phyloP scores from a whole-genome alignment of 2,329 filamentous ascomycete species.

The Myriosclerotinia curreyana region DNA sequence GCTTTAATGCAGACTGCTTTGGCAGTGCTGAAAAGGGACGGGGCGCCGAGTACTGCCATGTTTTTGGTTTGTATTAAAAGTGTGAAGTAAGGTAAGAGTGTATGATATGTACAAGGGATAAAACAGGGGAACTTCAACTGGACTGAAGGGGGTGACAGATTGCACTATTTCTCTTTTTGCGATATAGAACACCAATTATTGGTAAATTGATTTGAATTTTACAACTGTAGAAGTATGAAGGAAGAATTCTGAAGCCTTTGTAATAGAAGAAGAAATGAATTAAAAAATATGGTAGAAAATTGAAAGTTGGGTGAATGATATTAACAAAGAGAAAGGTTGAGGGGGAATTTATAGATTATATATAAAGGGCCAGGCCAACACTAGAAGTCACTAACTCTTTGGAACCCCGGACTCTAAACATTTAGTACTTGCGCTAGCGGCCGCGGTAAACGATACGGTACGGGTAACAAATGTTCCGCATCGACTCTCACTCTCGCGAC shows the following conservation, averaged over 20 bases:
- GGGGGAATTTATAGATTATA: conserved; percentile 19
- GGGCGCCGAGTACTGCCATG: conserved; percentile 28
- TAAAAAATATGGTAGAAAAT: neutral
- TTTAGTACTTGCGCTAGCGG: conserved; percentile 11
- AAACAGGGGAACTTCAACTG: neutral
- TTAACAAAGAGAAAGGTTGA: neutral
- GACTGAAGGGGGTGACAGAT: conserved; percentile 1
- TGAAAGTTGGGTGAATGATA: neutral
- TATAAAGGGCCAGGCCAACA: too few relatives aligned
- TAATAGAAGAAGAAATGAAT: neutral
- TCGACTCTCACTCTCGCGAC: neutral
- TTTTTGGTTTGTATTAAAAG: neutral
- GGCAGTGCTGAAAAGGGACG: conserved; percentile 52
- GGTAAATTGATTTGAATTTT: neutral
- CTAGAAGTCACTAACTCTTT: neutral
- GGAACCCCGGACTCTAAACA: conserved; percentile 2
- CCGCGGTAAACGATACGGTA: too few relatives aligned
- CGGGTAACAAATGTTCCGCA: too few relatives aligned
- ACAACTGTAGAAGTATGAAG: neutral
- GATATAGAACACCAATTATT: neutral
- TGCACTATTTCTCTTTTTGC: neutral
- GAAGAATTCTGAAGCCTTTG: neutral
- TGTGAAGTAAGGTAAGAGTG: neutral
- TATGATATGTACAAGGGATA: neutral
- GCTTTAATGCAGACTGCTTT: conserved; percentile 53